A percentile compares a stretch with the other conserved stretches of the same genome.
Conservation (phyloP, 805 yeast species). For the Sungouiozyma intestinalis region DNA sequence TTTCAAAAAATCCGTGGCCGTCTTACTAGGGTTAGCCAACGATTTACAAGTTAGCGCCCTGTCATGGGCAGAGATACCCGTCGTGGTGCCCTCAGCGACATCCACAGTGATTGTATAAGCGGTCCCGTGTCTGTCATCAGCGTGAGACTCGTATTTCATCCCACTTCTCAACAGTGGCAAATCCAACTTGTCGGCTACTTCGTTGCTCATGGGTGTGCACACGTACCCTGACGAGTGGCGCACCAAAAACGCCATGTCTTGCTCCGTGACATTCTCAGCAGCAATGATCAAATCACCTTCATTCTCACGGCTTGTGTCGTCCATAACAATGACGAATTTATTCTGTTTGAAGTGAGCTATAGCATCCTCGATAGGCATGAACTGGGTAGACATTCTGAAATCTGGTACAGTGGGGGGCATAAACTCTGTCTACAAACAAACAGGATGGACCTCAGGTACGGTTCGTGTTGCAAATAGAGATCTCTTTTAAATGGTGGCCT, state of each 20-base stretch:
- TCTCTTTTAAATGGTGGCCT: no score
- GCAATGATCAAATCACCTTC: constrained; percentile 95
- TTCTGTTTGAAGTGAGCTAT: constrained; percentile 25
- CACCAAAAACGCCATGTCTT: constrained; percentile 88
- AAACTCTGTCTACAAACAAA: no score
- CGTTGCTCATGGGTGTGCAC: constrained; percentile 75
- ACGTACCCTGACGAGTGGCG: constrained; percentile 84
- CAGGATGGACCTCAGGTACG: no score
- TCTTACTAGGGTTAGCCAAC: constrained; percentile 47
- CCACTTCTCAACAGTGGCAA: constrained; percentile 58
- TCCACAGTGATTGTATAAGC: constrained; percentile 94
- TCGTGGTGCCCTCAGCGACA: constrained; percentile 77
- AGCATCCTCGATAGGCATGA: constrained; percentile 24
- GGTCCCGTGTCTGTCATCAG: constrained; percentile 83
- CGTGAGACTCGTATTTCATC: constrained; percentile 24
- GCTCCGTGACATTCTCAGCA: constrained; percentile 67
- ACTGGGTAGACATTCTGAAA: constrained; percentile 6
- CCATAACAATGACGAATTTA: constrained; percentile 83
- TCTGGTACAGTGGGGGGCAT: no score
- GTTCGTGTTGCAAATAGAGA: no score
- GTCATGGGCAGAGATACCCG: constrained; percentile 93
- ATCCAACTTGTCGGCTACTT: constrained; percentile 68
- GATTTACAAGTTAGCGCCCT: constrained; percentile 71
- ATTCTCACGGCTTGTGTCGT: constrained; percentile 91
- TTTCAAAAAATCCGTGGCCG: constrained; percentile 59